Percentiles rank a stretch among this genome's conserved stretches.
These are phyloP conservation scores for Colletotrichum sp. DNA, from an alignment of 2,329 filamentous ascomycete species.

Conservation along the genomic window DNA sequence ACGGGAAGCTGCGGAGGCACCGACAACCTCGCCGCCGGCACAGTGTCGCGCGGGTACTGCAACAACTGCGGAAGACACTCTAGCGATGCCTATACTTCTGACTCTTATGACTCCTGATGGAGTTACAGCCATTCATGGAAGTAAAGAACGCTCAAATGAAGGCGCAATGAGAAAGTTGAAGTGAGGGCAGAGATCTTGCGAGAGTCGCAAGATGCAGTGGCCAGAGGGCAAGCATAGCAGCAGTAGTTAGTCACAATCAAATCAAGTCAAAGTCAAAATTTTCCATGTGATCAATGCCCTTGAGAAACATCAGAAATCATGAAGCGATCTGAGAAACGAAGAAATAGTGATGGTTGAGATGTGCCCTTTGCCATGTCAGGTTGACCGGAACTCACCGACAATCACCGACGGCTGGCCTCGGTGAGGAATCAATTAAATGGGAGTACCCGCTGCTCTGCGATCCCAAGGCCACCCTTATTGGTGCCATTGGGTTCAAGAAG, in stretches of 20 bases:
- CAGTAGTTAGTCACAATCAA: neutral
- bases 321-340: neutral
- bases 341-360: neutral
- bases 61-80: neutral
- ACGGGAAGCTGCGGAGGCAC: neutral
- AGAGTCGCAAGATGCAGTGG: neutral
- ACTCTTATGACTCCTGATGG: neutral
- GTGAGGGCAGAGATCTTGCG: neutral
- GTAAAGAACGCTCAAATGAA: accelerated
- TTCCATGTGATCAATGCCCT: accelerated
- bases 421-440: neutral
- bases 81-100: neutral
- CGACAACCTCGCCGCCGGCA: neutral
- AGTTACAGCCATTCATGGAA: accelerated
- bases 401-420: neutral
- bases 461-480: constrained; percentile 74
- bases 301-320: neutral
- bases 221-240: accelerated
- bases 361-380: neutral
- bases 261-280: neutral
- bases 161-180: accelerated
- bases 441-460: constrained; percentile 89
- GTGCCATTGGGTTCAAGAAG: constrained; percentile 90
- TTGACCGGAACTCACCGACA: neutral
- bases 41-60: neutral